Conservation (phyloP, 495 filamentous ascomycete species). For the Schizothecium vesticola region DNA sequence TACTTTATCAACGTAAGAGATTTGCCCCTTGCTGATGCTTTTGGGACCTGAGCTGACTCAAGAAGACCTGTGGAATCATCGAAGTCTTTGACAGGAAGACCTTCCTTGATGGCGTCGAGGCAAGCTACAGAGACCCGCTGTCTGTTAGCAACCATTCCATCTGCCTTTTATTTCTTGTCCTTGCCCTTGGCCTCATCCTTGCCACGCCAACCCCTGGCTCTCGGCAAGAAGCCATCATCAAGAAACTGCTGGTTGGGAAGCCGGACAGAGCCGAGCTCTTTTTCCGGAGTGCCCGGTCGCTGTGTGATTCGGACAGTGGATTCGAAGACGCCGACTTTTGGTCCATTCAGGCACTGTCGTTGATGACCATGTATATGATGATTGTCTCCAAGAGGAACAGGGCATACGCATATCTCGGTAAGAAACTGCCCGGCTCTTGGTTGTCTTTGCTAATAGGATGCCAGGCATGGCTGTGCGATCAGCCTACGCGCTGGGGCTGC, state of each 20-base stretch:
- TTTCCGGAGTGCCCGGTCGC: conserved; percentile 51
- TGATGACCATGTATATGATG: conserved; percentile 59
- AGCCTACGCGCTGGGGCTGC: conserved; percentile 55
- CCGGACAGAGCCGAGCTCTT: conserved; percentile 53
- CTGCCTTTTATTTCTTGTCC: conserved; percentile 53
- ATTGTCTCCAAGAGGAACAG: conserved; percentile 52
- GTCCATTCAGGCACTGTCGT: conserved; percentile 55
- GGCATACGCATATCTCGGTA: conserved; percentile 55
- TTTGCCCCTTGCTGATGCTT: background rate
- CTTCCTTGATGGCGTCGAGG: conserved; percentile 46
- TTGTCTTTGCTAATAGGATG: conserved; percentile 6
- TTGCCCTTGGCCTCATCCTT: conserved; percentile 55
- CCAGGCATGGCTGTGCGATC: conserved; percentile 59
- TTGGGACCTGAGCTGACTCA: conserved; percentile 10
- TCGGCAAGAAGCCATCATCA: conserved; percentile 44
- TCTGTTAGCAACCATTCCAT: conserved; percentile 43
- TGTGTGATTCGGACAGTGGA: conserved; percentile 49
- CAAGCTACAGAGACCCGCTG: conserved; percentile 50
- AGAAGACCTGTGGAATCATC: conserved; percentile 52
- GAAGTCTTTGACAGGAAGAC: conserved; percentile 48
- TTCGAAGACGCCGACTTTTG: conserved; percentile 60
- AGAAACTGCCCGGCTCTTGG: conserved; percentile 8
- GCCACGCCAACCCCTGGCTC: conserved; percentile 48
- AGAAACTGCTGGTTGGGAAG: conserved; percentile 41
- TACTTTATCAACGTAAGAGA: conserved; percentile 55